Base-by-base conservation (phyloP, 2,329 filamentous ascomycete species). In the Elsinoe necatrix region DNA sequence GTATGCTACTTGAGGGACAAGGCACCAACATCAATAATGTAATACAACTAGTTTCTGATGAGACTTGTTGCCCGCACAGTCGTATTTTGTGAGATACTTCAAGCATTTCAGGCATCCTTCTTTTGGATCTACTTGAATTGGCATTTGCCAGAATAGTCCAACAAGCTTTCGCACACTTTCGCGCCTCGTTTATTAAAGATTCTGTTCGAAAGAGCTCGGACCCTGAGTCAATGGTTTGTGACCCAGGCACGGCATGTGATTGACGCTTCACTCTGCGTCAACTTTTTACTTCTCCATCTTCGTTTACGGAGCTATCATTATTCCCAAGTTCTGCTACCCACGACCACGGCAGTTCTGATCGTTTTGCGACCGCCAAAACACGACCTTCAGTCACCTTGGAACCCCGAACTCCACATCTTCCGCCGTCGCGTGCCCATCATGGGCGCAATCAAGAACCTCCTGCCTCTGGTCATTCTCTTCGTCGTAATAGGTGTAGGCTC, bases 381-480 rank as follows among this genome's bases (percentile, higher is more conserved):
- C n/a, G n/a, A n/a, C n/a, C n/a, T n/a, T n/a, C n/a, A n/a, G n/a
- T n/a, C 2, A 7, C n/a, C 11, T 20, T 12, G 20, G n/a, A 16
- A 12, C 14, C 23, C 23, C 21, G 20, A 25, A 16, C 27, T 20
- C 7, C 6, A 1, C 27, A 18, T 18, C 9, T 18, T 18, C 3
- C 48, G 11, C 3, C 20, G 41, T 56, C 41, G 54, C 42, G 20
- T 47, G 21, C 21, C 29, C 59, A 62, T n/a, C 42, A 73, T 72
- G 69, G 71, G 69, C 62, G 69, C 68, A 41, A 55, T 69, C 16
- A 59, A 68, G 20, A 74, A 85, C 66, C 70, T 89, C 35, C 63
- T 89, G 25, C 86, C 87, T 4, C 78, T 90, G 48, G 57, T 87
- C 57, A 75, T 89, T 64, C 77, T 85, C 60, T 75, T 88, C 65